These are phyloP conservation scores for Leishmania lainsoni DNA, from an alignment of 208 protist genomes.

Conservation along the genomic window DNA sequence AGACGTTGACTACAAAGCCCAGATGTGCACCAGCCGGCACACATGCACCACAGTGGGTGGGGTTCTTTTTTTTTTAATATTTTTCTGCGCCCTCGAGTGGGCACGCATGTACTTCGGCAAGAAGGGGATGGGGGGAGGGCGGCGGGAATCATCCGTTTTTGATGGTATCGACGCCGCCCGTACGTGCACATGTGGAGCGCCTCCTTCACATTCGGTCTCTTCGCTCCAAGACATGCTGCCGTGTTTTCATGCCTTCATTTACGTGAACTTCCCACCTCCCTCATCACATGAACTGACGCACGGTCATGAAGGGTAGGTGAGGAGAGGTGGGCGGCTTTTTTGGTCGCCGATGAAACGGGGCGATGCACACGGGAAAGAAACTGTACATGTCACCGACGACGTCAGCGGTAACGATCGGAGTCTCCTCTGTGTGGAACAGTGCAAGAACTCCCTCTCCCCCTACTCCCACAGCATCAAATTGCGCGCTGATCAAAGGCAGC, in stretches of 20 bases:
- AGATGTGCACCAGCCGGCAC: neutral
- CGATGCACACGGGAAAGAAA: neutral
- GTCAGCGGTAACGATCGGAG: neutral
- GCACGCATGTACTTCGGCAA: neutral
- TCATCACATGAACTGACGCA: neutral
- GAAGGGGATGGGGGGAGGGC: neutral
- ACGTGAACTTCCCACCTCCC: neutral
- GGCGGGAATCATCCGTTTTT: neutral
- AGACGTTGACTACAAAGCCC: neutral
- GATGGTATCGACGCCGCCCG: neutral
- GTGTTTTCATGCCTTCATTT: neutral
- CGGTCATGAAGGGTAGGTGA: neutral
- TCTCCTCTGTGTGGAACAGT: neutral
- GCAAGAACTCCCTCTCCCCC: neutral
- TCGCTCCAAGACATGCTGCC: neutral
- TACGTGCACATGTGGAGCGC: neutral
- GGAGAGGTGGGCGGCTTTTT: neutral
- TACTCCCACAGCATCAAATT: neutral
- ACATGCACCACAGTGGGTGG: neutral
- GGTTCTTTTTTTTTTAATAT: neutral
- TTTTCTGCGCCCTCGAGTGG: neutral
- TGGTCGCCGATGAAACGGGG: neutral
- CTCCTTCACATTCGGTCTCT: neutral
- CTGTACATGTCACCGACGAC: neutral
- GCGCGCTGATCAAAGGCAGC: no score